Base-by-base conservation (phyloP, 495 filamentous ascomycete species). In the Echria macrotheca region DNA sequence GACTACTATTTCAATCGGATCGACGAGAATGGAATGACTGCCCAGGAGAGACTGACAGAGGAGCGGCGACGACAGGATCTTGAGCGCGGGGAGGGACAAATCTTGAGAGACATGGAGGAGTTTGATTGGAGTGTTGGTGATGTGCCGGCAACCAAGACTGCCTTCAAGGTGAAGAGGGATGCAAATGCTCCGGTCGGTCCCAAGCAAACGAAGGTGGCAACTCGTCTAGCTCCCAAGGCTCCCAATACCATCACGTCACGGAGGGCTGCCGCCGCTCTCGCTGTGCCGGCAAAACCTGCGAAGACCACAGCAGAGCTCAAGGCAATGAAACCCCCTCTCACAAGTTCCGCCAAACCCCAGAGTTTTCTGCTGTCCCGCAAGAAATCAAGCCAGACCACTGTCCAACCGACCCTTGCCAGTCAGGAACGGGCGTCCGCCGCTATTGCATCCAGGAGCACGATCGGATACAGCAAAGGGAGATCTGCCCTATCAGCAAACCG, bases 381-480 rank as follows among this genome's bases (percentile, higher is more conserved):
- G 69, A 58, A 59, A 70, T 19, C 75, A 58, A 35, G 65, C 15
- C 33, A 73, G 12, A 54, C 75, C 43, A 58, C 71, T 44, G 52
- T 69, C 21, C 47, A 56, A 43, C 36, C 68, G 15, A 62, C 52
- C 28, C 74, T 67, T 47, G 76, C 75, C 39, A 69, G 67, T 2
- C 44, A 38, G 50, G 50, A 56, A 73, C 81, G 72, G 74, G 78
- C 44, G 68, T 80, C 55, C 68, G 84, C 86, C 15, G 74, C 71
- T 5, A 74, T 69, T n/a, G 78, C 75, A 9, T 91, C 89, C 10
- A 78, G 79, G 44, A 85, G 78, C 38, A 95, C 90, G 0, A 67
- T 96, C 22, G 89, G 89, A 5, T 91, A 90, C 60, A 81, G 79
- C 43, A 87, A 84, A 59, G 88, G 90, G 22, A 76, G 89, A 12